phyloP scores from a whole-genome alignment of 1,139 yeast species.

The Nakaseomyces bracarensis region DNA sequence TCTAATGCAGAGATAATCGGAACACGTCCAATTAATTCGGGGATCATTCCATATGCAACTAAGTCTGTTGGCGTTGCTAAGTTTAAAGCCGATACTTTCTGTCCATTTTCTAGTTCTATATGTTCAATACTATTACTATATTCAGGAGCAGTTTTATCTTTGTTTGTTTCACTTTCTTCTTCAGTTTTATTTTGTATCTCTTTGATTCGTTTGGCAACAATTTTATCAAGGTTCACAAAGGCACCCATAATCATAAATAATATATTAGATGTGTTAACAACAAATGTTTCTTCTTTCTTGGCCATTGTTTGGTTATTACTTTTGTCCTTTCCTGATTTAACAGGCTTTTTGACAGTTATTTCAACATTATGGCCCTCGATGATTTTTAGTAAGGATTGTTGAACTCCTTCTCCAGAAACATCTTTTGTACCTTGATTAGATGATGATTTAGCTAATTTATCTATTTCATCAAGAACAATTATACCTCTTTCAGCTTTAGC shows the following conservation, averaged over 20 bases:
- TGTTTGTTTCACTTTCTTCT: constrained; percentile 3
- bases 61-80: constrained; percentile 41
- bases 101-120: constrained; percentile 32
- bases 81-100: constrained; percentile 36
- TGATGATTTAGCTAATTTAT: constrained; percentile 42
- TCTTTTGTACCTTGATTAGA: constrained; percentile 41
- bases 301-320: constrained; percentile 30
- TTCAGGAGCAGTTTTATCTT: constrained; percentile 6
- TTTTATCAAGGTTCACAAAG: constrained; percentile 44
- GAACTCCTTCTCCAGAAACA: constrained; percentile 53
- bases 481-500: constrained; percentile 45
- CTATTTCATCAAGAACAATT: constrained; percentile 47
- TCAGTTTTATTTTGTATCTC: constrained; percentile 11
- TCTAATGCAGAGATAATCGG: constrained; percentile 43
- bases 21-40: constrained; percentile 47
- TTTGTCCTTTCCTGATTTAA: constrained; percentile 31
- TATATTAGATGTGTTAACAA: constrained; percentile 44
- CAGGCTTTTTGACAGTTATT: constrained; percentile 38
- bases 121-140: constrained; percentile 29
- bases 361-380: constrained; percentile 46
- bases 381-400: constrained; percentile 44
- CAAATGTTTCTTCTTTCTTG: constrained; percentile 36
- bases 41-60: constrained; percentile 42
- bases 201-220: constrained; percentile 35
- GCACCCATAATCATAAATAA: constrained; percentile 49